phyloP scores from a whole-genome alignment of 768 basidiomycete genomes.

The Terana coerulea region DNA sequence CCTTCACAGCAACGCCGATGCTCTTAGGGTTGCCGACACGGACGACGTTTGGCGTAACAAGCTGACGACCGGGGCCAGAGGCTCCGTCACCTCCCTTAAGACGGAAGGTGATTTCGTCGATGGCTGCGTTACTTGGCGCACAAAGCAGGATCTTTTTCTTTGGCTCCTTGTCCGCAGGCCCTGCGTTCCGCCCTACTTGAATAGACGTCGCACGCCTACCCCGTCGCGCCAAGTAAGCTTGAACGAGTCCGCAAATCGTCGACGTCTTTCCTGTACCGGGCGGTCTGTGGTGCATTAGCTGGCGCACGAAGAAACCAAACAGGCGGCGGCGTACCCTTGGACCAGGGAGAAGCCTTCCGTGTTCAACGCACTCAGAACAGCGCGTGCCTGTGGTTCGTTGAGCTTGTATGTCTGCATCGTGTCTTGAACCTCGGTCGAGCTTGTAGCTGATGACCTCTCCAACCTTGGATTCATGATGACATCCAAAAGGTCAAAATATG shows the following conservation, averaged over 20 bases:
- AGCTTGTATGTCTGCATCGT: slow-evolving; percentile 70
- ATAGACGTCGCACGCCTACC: slow-evolving; percentile 44
- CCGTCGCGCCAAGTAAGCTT: slow-evolving; percentile 69
- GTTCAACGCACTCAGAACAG: slow-evolving; percentile 72
- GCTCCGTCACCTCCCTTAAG: slow-evolving; percentile 81
- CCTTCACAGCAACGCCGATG: slow-evolving; percentile 76
- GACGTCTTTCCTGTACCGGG: slow-evolving; percentile 99
- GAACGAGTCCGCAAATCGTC: slow-evolving; percentile 93
- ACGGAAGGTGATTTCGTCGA: slow-evolving; percentile 91
- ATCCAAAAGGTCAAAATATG: slow-evolving; percentile 76
- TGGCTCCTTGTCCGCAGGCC: slow-evolving; percentile 39
- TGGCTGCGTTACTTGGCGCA: slow-evolving; percentile 97
- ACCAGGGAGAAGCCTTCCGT: slow-evolving; percentile 83
- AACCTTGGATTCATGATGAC: slow-evolving; percentile 69
- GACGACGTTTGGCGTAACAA: slow-evolving; percentile 72
- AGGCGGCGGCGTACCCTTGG: slow-evolving; percentile 66
- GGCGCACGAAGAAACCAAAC: background rate
- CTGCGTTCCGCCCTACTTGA: slow-evolving; percentile 40
- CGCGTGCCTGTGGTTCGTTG: slow-evolving; percentile 93
- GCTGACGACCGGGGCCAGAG: slow-evolving; percentile 48
- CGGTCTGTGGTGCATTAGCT: slow-evolving; percentile 50
- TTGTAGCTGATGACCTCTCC: slow-evolving; percentile 40
- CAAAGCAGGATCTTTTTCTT: slow-evolving; percentile 83
- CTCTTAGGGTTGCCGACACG: slow-evolving; percentile 79
- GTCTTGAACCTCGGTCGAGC: slow-evolving; percentile 49